Evolutionary conservation across 345 rosid genomes (phyloP).

Genomic region (Geranium brycei): DNA sequence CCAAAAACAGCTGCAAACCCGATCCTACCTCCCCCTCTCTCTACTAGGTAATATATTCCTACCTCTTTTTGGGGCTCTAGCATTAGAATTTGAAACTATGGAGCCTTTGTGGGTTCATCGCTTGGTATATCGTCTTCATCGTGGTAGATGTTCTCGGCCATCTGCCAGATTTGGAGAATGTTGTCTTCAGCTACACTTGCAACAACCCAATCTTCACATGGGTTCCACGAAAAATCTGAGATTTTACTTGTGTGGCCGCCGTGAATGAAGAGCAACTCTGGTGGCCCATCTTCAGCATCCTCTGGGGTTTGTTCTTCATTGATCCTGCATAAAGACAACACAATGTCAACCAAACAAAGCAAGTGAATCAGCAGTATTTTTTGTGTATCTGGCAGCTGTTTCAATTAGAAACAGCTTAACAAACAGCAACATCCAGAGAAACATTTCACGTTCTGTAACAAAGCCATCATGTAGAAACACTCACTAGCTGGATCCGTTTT

Average conservation of each 20-base stretch:
- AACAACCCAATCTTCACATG: constrained; percentile 95
- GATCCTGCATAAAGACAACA: constrained; percentile 26
- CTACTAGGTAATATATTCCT: too few species aligned
- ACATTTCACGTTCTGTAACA: too few species aligned
- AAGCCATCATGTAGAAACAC: too few species aligned
- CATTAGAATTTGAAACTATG: constrained; percentile 8
- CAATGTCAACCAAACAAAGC: too few species aligned
- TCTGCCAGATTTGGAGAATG: constrained; percentile 98
- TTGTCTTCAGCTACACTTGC: constrained; percentile 98
- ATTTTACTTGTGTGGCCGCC: constrained; percentile 99
- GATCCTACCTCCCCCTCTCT: too few species aligned
- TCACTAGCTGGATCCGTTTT: too few species aligned
- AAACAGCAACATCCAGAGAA: too few species aligned
- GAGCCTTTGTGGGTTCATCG: constrained; percentile 57
- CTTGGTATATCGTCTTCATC: constrained; percentile 87
- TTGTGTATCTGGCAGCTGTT: too few species aligned
- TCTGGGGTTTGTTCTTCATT: constrained; percentile 64
- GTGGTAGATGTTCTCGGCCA: constrained; percentile 97
- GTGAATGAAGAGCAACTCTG: constrained; percentile 92
- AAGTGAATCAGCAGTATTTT: too few species aligned
- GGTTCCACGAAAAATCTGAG: constrained; percentile 98
- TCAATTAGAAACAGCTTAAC: too few species aligned
- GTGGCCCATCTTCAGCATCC: constrained; percentile 99
- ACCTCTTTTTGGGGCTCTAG: not conserved
- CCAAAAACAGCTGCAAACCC: too few species aligned